These are phyloP conservation scores for Macrolepiota fuliginosa DNA, from an alignment of 768 basidiomycete genomes.

Conservation along the genomic window DNA sequence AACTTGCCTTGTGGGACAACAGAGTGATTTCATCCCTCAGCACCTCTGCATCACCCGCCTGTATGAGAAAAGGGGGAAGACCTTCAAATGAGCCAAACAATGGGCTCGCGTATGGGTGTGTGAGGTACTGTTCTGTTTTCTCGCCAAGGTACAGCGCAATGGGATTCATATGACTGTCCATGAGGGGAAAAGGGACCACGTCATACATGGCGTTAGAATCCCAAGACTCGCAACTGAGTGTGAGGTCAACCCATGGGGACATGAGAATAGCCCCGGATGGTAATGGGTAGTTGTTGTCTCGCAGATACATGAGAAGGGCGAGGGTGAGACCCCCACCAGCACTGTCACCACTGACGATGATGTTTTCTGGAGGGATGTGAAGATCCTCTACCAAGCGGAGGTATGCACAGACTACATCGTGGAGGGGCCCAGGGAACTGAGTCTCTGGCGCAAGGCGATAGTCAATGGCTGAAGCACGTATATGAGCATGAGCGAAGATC, in stretches of 20 bases:
- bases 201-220: conserved; percentile 89
- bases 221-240: conserved; percentile 99
- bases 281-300: conserved; percentile 85
- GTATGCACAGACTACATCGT: conserved; percentile 89
- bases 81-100: conserved; percentile 88
- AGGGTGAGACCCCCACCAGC: conserved; percentile 89
- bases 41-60: conserved; percentile 92
- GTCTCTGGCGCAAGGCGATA: conserved; percentile 97
- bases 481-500: conserved; percentile 3
- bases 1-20: conserved; percentile 87
- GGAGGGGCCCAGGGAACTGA: conserved; percentile 80
- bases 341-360: conserved; percentile 86
- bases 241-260: conserved; percentile 93
- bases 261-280: conserved; percentile 87
- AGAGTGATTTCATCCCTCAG: conserved; percentile 92
- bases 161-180: conserved; percentile 87
- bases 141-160: conserved; percentile 92
- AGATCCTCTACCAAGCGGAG: conserved; percentile 85
- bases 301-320: conserved; percentile 87
- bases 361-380: conserved; percentile 87
- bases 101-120: conserved; percentile 95
- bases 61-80: conserved; percentile 87
- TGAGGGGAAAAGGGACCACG: conserved; percentile 69
- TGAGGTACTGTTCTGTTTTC: conserved; percentile 75
- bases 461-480: conserved; percentile 69